phyloP scores from a whole-genome alignment of 306 rosid species.

The Crotalaria pallida region DNA sequence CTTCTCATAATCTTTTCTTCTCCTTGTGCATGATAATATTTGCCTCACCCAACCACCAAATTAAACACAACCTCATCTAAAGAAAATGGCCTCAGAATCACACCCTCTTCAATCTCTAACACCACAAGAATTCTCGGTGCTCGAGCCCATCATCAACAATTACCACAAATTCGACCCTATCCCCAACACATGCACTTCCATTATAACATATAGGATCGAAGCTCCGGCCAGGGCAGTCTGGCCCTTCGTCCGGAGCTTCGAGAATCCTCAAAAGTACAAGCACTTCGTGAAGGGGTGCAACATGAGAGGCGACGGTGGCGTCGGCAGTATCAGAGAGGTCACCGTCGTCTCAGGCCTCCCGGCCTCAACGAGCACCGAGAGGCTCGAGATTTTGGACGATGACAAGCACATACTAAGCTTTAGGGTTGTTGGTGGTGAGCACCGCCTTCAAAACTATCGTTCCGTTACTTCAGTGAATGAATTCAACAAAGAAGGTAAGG shows the following conservation, averaged over 20 bases:
- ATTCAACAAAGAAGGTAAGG: constrained; percentile 40
- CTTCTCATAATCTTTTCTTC: not conserved
- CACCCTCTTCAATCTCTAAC: constrained; percentile 46
- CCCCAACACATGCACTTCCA: constrained; percentile 60
- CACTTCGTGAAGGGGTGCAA: constrained; percentile 86
- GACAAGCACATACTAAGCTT: constrained; percentile 71
- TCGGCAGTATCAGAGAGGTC: constrained; percentile 79
- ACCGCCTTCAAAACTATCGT: constrained; percentile 65
- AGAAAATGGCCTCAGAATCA: constrained; percentile 26
- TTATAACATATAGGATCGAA: constrained; percentile 61
- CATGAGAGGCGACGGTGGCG: constrained; percentile 66
- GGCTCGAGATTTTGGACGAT: constrained; percentile 84
- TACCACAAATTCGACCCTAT: constrained; percentile 50
- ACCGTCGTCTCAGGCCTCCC: constrained; percentile 86
- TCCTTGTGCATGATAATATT: not conserved
- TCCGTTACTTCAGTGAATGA: constrained; percentile 81
- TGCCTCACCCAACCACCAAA: not conserved
- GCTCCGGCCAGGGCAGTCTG: constrained; percentile 56
- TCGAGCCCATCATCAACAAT: constrained; percentile 41
- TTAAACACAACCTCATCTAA: not conserved
- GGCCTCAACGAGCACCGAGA: constrained; percentile 85
- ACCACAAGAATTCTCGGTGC: constrained; percentile 42
- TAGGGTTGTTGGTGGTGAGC: constrained; percentile 83
- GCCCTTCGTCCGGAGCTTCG: constrained; percentile 65
- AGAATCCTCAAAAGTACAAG: constrained; percentile 71